Evolutionary conservation across 768 basidiomycete species (phyloP).

Genomic region (Suillus sp.): DNA sequence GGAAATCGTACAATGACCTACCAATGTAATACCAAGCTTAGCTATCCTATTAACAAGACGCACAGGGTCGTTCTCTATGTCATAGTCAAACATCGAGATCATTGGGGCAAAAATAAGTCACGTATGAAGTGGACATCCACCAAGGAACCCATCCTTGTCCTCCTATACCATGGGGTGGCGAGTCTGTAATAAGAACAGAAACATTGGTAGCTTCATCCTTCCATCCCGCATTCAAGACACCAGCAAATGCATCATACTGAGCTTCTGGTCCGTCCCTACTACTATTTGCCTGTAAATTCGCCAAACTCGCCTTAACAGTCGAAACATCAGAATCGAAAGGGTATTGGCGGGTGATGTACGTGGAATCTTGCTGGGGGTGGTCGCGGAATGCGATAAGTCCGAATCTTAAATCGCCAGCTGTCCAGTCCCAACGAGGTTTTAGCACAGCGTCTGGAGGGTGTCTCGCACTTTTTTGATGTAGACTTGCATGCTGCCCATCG

Average conservation of each 20-base stretch:
- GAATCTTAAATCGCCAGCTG: slow-evolving; percentile 46
- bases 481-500: no score
- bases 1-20: no score
- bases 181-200: slow-evolving; percentile 58
- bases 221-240: slow-evolving; percentile 52
- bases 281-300: slow-evolving; percentile 43
- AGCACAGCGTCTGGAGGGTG: slow-evolving; percentile 48
- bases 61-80: no score
- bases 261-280: slow-evolving; percentile 62
- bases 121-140: slow-evolving; percentile 12
- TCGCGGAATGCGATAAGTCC: slow-evolving; percentile 59
- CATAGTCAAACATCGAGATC: no score
- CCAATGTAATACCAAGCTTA: no score
- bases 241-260: slow-evolving; percentile 55
- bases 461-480: no score
- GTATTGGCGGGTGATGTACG: slow-evolving; percentile 52
- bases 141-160: slow-evolving; percentile 44
- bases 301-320: slow-evolving; percentile 45
- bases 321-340: slow-evolving; percentile 53
- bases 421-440: slow-evolving; percentile 51
- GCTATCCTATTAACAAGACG: no score
- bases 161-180: slow-evolving; percentile 64
- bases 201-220: slow-evolving; percentile 51
- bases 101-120: no score
- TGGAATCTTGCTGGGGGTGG: slow-evolving; percentile 56